These are phyloP conservation scores for Megacollybia marginata DNA, from an alignment of 768 basidiomycete genomes.

Conservation along the genomic window DNA sequence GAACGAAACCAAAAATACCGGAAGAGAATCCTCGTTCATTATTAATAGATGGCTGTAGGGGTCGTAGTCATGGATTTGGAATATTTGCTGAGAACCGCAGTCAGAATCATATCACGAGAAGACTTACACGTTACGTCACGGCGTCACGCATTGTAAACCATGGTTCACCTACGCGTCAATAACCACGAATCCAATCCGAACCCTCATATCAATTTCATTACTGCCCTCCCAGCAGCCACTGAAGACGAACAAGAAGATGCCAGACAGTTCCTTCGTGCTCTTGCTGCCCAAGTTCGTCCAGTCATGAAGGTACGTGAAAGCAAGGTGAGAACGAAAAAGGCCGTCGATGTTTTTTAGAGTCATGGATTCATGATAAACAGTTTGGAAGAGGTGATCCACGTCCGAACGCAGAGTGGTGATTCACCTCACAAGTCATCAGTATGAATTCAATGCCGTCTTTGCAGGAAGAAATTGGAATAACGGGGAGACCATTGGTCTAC, in stretches of 20 bases:
- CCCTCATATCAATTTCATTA: constrained; percentile 70
- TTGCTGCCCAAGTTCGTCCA: constrained; percentile 79
- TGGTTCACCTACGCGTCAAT: constrained; percentile 75
- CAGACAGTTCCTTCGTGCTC: constrained; percentile 62
- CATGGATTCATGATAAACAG: constrained; percentile 60
- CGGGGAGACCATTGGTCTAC: constrained; percentile 69
- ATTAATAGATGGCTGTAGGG: too few relatives aligned
- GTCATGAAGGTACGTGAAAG: constrained; percentile 67
- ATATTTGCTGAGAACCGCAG: too few relatives aligned
- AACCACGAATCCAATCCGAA: constrained; percentile 68
- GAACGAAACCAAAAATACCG: too few relatives aligned
- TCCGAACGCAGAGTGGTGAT: not conserved
- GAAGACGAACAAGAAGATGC: constrained; percentile 51
- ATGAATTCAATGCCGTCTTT: constrained; percentile 73
- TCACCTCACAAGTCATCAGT: constrained; percentile 31
- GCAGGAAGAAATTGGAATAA: constrained; percentile 81
- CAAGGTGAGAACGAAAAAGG: not conserved
- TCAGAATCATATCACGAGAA: too few relatives aligned
- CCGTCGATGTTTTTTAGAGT: not conserved
- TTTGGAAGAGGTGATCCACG: constrained; percentile 60
- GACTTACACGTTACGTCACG: not conserved
- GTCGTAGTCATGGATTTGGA: too few relatives aligned
- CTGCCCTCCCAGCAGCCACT: constrained; percentile 39
- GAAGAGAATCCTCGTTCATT: too few relatives aligned
- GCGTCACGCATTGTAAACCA: constrained; percentile 15